These are phyloP conservation scores for Albifimbria verrucaria DNA, from an alignment of 2,329 filamentous ascomycete genomes.

Conservation along the genomic window DNA sequence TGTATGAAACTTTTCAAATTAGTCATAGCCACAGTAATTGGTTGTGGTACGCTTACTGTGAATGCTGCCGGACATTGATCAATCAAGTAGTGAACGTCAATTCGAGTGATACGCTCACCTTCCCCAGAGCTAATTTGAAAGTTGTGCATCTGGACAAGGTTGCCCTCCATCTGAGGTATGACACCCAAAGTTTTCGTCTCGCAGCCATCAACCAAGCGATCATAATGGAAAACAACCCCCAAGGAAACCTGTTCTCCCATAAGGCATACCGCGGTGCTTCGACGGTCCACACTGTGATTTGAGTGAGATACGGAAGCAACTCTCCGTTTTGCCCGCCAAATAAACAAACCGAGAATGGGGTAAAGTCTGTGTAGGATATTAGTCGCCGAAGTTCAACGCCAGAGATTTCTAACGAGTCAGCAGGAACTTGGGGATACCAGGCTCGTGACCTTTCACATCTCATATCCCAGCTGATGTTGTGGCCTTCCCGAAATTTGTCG, in stretches of 20 bases:
- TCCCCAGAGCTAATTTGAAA: background rate
- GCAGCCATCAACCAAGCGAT: background rate
- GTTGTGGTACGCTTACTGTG: background rate
- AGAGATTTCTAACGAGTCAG: background rate
- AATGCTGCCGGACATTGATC: background rate
- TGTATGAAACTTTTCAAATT: background rate
- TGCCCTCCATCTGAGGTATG: background rate
- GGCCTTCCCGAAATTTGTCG: background rate
- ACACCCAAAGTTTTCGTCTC: background rate
- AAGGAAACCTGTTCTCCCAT: background rate
- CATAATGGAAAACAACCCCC: background rate
- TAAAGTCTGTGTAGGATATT: background rate
- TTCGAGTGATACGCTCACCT: background rate
- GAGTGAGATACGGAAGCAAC: background rate
- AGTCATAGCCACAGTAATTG: background rate
- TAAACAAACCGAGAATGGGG: background rate
- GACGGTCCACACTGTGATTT: background rate
- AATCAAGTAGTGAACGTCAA: background rate
- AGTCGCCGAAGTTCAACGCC: background rate
- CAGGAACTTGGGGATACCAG: background rate
- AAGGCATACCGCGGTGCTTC: background rate
- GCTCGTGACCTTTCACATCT: background rate
- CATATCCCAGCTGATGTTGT: background rate
- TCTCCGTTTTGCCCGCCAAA: background rate
- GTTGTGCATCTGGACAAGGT: background rate